Conservation (phyloP, 495 filamentous ascomycete genomes). For the Aspergillus funiculosus region DNA sequence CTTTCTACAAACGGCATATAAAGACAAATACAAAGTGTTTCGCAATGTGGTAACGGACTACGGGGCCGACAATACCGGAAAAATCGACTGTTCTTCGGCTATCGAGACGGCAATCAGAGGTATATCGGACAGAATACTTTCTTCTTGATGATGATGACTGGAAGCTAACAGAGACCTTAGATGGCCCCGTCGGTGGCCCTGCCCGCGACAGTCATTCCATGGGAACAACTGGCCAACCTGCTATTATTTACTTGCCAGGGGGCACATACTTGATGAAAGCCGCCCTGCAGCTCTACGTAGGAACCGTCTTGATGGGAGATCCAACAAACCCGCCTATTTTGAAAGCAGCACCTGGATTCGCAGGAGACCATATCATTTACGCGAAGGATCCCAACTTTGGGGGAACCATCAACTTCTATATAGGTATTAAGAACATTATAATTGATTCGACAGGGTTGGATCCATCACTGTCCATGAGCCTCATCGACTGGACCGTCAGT, state of each 20-base stretch:
- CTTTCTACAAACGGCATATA: conserved; percentile 21
- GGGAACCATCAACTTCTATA: conserved; percentile 38
- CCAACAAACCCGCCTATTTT: conserved; percentile 29
- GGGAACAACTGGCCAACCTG: conserved; percentile 43
- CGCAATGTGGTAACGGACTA: conserved; percentile 34
- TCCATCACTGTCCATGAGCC: conserved; percentile 21
- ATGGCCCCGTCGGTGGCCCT: conserved; percentile 23
- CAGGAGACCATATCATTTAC: conserved; percentile 26
- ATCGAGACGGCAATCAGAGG: conserved; percentile 31
- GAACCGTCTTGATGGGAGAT: conserved; percentile 40
- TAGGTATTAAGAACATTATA: conserved; percentile 39
- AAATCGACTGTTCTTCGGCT: conserved; percentile 19
- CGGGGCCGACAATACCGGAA: conserved; percentile 30
- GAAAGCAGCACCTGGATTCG: conserved; percentile 28
- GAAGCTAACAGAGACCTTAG: conserved; percentile 6
- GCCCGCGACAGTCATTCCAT: conserved; percentile 25
- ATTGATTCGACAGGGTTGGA: conserved; percentile 32
- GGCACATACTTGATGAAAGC: conserved; percentile 38
- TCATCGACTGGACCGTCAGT: conserved; percentile 60
- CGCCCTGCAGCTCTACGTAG: conserved; percentile 34
- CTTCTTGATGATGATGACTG: background rate
- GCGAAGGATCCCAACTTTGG: conserved; percentile 32
- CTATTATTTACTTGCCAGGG: conserved; percentile 41
- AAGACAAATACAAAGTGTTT: conserved; percentile 30
- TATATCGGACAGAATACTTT: conserved; percentile 1